phyloP scores from a whole-genome alignment of 176 grass and related monocot genomes.

The Zoysia japonica region DNA sequence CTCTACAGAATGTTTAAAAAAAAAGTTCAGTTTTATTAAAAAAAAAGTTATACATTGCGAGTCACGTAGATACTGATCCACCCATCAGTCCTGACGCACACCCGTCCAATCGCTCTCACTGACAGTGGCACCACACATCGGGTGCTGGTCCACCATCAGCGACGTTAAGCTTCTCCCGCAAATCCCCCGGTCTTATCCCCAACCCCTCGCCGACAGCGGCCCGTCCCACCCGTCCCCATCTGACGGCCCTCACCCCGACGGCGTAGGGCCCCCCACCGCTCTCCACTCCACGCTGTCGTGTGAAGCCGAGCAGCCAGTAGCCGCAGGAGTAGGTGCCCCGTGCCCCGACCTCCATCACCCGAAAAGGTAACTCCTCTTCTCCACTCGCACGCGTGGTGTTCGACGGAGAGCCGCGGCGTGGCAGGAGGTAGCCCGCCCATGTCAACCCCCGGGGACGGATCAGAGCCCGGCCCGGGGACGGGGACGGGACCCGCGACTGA shows the following conservation, averaged over 20 bases:
- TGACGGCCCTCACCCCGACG: neutral
- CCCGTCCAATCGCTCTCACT: neutral
- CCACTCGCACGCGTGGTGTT: slow-evolving; percentile 38
- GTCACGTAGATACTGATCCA: neutral
- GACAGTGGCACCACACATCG: neutral
- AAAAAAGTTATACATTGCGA: no score
- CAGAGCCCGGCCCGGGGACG: slow-evolving; percentile 4
- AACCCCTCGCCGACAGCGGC: neutral
- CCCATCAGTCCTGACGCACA: neutral
- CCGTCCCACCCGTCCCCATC: slow-evolving; percentile 37
- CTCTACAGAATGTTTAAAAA: no score
- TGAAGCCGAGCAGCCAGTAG: slow-evolving; percentile 34
- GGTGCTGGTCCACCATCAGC: neutral
- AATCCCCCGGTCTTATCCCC: slow-evolving; percentile 28
- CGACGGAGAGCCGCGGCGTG: neutral
- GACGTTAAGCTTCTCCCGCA: neutral
- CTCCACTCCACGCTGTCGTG: slow-evolving; percentile 25
- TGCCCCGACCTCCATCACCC: neutral
- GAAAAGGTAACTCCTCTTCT: neutral
- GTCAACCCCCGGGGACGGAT: slow-evolving; percentile 40
- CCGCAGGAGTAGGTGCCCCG: slow-evolving; percentile 39
- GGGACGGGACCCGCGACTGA: neutral
- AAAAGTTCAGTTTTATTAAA: no score
- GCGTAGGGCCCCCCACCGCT: slow-evolving; percentile 22
- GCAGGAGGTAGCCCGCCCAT: slow-evolving; percentile 12